Percentiles rank a stretch among this genome's conserved stretches.
Conservation (phyloP, 345 rosid species). For the Mangifera indica region DNA sequence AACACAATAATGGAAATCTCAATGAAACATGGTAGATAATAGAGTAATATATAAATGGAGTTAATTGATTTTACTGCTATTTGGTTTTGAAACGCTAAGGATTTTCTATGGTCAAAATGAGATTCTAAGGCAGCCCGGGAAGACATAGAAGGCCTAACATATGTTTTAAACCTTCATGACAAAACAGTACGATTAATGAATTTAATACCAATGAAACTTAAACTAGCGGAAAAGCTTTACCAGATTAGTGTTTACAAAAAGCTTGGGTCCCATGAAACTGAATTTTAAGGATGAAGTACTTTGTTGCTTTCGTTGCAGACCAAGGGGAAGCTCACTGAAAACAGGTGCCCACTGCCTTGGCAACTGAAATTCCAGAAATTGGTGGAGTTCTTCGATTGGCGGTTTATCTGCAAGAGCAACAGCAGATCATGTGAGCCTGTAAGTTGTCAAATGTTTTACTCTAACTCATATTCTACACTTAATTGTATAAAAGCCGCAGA, state of each 20-base stretch:
- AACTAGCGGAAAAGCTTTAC: slow-evolving; percentile 36
- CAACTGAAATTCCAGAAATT: slow-evolving; percentile 94
- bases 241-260: slow-evolving; percentile 72
- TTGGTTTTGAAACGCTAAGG: neutral
- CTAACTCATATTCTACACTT: neutral
- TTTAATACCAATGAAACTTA: neutral
- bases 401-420: slow-evolving; percentile 71
- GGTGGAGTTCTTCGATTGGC: slow-evolving; percentile 85
- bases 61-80: neutral
- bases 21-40: neutral
- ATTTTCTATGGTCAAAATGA: neutral
- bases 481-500: neutral
- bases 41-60: neutral
- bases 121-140: neutral
- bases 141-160: neutral
- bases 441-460: neutral
- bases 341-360: slow-evolving; percentile 98
- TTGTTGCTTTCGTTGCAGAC: slow-evolving; percentile 80
- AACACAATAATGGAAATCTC: too few relatives aligned
- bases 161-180: neutral
- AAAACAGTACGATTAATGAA: neutral
- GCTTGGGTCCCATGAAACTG: slow-evolving; percentile 91
- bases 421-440: slow-evolving; percentile 3
- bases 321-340: slow-evolving; percentile 96
- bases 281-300: slow-evolving; percentile 72